Evolutionary conservation across 352 stramenopile species (phyloP), one percentile per base, ranked within the genome.

Genomic region (Phytophthora cactorum): DNA sequence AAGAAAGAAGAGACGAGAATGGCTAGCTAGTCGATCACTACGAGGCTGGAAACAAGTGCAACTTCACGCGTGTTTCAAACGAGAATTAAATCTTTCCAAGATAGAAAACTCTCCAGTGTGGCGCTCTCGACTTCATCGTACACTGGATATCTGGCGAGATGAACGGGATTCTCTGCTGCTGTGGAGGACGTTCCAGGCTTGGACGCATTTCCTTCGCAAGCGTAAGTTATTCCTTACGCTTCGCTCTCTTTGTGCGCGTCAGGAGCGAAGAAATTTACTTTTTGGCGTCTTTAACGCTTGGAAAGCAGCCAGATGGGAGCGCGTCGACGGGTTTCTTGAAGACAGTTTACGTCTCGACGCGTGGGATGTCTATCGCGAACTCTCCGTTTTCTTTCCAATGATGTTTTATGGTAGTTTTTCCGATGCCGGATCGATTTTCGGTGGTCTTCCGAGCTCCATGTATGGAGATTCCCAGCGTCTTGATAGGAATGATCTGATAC

Each of bases 241-340:
- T 31, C 67, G 66, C 1, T 28, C 66, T n/a, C 77, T 89, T n/a
- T 90, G 80, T 38, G 62, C 65, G 22, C 61, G 66, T 3, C 32
- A 86, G 7, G 69, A 75, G 11, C 69, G 68, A 14, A 56, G 61
- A 14, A 77, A 86, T 22, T 31, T 92, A 52, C 64, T 90, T 3
- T 79, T 72, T n/a, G 72, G 66, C 8, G 60, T 91, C 4, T 78
- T 92, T 32, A 76, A 62, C 11, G 77, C 75, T 3, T 92, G 84
- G 84, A 89, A 90, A 53, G 72, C 74, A 28, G 79, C 79, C 4
- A 82, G 86, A 53, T 92, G 80, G 78, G 86, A 90, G 39, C 80
- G 83, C 4, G 62, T 79, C 1, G 79, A 89, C 47, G 72, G 64
- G 5, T 90, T 87, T 46, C 51, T 92, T 3, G 82, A 91, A 57